Base-by-base conservation (phyloP, 2,329 filamentous ascomycete genomes). In the Apiospora saccharicola region DNA sequence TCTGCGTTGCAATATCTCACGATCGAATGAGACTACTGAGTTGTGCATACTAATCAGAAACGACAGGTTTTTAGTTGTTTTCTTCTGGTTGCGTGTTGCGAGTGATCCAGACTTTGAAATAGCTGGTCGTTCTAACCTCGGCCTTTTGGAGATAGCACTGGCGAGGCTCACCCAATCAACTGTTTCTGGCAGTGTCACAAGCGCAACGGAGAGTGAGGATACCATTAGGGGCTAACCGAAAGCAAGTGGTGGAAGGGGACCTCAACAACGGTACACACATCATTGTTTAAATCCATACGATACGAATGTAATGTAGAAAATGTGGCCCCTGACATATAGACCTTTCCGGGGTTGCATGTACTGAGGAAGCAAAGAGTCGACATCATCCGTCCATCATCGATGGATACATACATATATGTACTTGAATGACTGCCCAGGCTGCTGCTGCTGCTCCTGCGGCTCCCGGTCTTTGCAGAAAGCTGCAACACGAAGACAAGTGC, bases 1-100 rank as follows among this genome's bases (percentile, higher is more conserved):
- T 61, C 53, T 61, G 22, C 53, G 53, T 61, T 19, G 26, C 22
- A 61, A 61, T 61, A 34, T 61, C 22, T 41, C 57, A 37, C 34
- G 30, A 64, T 41, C 57, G 34, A 64, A n/a, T 19, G 19, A 64
- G 57, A 64, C 34, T 41, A 64, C 34, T 13, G 14, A 19, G 10
- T 3, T 34, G 19, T 37, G 12, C 7, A 34, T 37, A 41, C 34
- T 22, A 41, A 49, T 41, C 19, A 41, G 41, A 41, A 19, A n/a
- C 57, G n/a, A n/a, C 34, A n/a, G 13, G 34, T 34, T 13, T 41
- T 41, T 41, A 41, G 37, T 10, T 41, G 37, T 41, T 41, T 41
- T 41, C 37, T 41, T 41, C 37, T 41, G 37, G 37, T 8, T 41
- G 57, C 57, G 34, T 10, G 34, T n/a, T 22, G 34, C 13, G 57